Conservation (phyloP, 2,329 filamentous ascomycete species). For the Colletotrichum orchidophilum region DNA sequence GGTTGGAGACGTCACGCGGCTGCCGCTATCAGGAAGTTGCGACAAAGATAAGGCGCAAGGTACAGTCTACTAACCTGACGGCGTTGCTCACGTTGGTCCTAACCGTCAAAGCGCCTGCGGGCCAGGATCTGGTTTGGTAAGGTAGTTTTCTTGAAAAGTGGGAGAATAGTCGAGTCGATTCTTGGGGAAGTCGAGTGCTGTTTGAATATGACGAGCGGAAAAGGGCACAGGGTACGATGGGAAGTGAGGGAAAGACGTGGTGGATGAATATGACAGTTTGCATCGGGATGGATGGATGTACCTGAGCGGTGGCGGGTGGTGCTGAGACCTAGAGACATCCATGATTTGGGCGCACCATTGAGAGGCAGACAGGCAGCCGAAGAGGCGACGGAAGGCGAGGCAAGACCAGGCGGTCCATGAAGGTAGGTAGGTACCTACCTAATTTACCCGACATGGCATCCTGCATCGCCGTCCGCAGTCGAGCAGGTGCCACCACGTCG, state of each 20-base stretch:
- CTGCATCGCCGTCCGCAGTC: not conserved
- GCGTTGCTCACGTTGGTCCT: conserved; percentile 14
- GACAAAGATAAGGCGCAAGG: conserved; percentile 27
- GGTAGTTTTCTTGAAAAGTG: not conserved
- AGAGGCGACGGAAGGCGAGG: conserved; percentile 5
- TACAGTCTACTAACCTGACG: conserved; percentile 29
- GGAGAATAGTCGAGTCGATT: not conserved
- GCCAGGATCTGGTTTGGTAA: not conserved
- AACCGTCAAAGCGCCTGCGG: conserved; percentile 17
- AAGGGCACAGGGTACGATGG: not conserved
- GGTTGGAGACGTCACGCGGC: conserved; percentile 27
- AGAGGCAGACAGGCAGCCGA: conserved; percentile 3
- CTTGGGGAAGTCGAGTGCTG: not conserved
- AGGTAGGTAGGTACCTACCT: not conserved
- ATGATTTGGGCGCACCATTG: conserved; percentile 9
- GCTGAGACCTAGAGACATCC: conserved; percentile 1
- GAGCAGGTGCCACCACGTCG: not conserved
- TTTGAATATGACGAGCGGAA: no score
- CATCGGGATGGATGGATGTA: not conserved
- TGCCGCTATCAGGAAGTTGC: conserved; percentile 25
- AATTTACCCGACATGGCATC: not conserved
- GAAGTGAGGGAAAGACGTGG: not conserved
- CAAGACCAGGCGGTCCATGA: not conserved
- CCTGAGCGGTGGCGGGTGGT: not conserved
- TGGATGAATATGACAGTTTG: conserved; percentile 8